Percentiles rank a stretch among this genome's conserved stretches.
phyloP scores from a whole-genome alignment of 1,139 yeast genomes.

The Suhomyces bokatorum region DNA sequence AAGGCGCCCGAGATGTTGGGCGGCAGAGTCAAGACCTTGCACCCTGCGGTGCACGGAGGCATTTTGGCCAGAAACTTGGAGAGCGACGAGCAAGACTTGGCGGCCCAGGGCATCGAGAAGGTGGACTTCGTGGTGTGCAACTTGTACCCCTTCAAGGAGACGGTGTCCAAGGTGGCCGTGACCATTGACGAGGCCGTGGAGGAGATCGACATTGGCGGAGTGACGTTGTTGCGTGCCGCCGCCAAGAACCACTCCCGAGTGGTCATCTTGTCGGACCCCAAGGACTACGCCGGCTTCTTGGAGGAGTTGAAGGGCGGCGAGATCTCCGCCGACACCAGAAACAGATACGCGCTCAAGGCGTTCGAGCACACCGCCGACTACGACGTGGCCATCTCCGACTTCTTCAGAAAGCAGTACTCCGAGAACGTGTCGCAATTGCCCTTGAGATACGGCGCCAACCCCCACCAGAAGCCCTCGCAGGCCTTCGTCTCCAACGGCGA shows the following conservation, averaged over 20 bases:
- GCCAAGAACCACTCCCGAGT: slow-evolving; percentile 98
- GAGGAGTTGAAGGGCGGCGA: slow-evolving; percentile 75
- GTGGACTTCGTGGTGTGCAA: slow-evolving; percentile 97
- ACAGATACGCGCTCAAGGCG: slow-evolving; percentile 89
- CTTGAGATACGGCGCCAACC: slow-evolving; percentile 96
- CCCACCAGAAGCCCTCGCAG: slow-evolving; percentile 99
- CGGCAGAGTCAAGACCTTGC: slow-evolving; percentile 96
- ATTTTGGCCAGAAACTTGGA: slow-evolving; percentile 91
- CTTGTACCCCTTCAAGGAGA: slow-evolving; percentile 96
- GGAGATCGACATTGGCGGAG: slow-evolving; percentile 98
- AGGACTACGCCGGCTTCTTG: slow-evolving; percentile 83
- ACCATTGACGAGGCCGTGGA: slow-evolving; percentile 97
- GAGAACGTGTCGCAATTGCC: slow-evolving; percentile 89
- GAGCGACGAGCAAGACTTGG: slow-evolving; percentile 84
- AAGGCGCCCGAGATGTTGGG: slow-evolving; percentile 99
- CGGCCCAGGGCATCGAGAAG: slow-evolving; percentile 85
- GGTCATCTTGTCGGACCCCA: slow-evolving; percentile 90
- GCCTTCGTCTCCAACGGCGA: slow-evolving; percentile 85
- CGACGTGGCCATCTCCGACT: slow-evolving; percentile 93
- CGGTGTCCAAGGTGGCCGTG: slow-evolving; percentile 92
- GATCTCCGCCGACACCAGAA: slow-evolving; percentile 71
- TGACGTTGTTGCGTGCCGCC: slow-evolving; percentile 94
- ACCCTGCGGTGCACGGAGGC: slow-evolving; percentile 99
- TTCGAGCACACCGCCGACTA: slow-evolving; percentile 98
- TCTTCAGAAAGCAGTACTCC: slow-evolving; percentile 94